A percentile compares a stretch with the other conserved stretches of the same genome.
phyloP scores from a whole-genome alignment of 805 yeast species.

The Ogataea parapolymorpha region DNA sequence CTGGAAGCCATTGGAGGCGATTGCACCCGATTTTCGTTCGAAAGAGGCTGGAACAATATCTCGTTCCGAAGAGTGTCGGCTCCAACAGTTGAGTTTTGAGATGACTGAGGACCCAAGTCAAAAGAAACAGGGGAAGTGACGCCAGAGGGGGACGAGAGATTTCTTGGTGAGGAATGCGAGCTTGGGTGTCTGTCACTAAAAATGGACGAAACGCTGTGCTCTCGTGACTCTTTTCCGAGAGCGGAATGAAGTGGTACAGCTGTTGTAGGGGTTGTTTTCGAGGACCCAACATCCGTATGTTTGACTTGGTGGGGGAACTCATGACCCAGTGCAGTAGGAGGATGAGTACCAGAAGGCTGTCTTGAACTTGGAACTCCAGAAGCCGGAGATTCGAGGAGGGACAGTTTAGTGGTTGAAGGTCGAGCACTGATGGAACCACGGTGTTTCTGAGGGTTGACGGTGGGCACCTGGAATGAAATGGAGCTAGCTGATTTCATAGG shows the following conservation, averaged over 20 bases:
- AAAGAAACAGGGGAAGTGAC: constrained; percentile 20
- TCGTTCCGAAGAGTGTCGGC: background rate
- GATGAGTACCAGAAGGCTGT: constrained; percentile 24
- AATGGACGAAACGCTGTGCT: background rate
- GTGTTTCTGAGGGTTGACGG: constrained; percentile 40
- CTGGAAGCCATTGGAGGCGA: constrained; percentile 16
- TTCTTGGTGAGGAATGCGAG: constrained; percentile 3
- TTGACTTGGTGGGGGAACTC: background rate
- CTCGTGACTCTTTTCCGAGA: constrained; percentile 1
- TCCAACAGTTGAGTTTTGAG: background rate
- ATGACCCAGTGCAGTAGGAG: constrained; percentile 4
- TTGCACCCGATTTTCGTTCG: background rate
- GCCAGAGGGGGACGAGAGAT: constrained; percentile 8
- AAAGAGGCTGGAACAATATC: background rate
- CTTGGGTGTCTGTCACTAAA: constrained; percentile 3
- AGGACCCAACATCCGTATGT: background rate
- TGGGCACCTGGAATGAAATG: constrained; percentile 48
- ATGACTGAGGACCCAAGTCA: constrained; percentile 15
- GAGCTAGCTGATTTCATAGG: constrained; percentile 26
- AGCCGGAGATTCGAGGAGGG: constrained; percentile 23
- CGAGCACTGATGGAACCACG: constrained; percentile 57
- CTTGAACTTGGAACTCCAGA: constrained; percentile 29
- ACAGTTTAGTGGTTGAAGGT: constrained; percentile 40
- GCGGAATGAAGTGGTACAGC: background rate
- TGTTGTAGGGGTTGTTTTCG: background rate